Evolutionary conservation across 1,284 basidiomycete species (phyloP), one percentile per base, ranked within the genome.

Genomic region (Clitocybe nebularis): DNA sequence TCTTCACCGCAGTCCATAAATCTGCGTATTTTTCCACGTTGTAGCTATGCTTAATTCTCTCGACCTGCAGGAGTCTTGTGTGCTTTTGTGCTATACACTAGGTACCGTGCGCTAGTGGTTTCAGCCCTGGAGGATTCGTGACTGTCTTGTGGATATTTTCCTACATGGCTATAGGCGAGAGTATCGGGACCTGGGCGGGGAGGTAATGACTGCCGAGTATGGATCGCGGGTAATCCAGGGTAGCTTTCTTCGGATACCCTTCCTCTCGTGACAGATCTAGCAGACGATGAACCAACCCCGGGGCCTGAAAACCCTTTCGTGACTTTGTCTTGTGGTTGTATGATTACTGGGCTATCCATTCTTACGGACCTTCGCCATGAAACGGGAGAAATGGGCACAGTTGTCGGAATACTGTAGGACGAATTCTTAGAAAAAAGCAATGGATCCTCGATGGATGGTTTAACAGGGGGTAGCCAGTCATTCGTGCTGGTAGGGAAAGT

Each of bases 401-500:
- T n/a, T n/a, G n/a, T n/a, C n/a, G 29, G 29, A 32, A 17, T 32
- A 32, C 5, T 17, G 13, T 32, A 32, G 29, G 29, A 17, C 29
- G 29, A 17, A 17, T 16, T 32, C 29, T 5, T 16, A 16, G 13
- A 32, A 5, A 38, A 38, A 39, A 24, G 14, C 24, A 38, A 33
- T 32, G 36, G 14, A 22, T 41, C 20, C 17, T 38, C 16, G 16
- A 42, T n/a, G 8, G n/a, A 30, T 38, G 29, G 25, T 32, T 17
- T 43, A 30, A 1, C 10, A 36, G 28, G 40, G 30, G 45, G 38
- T 24, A 25, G 34, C 44, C 39, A 44, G 24, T 46, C 49, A 20
- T 48, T 41, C 13, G 23, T 14, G 36, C 41, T 42, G 11, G 41
- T 41, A 29, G 33, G 44, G 20, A 13, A 13, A 28, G 22, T 14